Base-by-base conservation (phyloP, 169 alveolate species). In the Plasmodium coatneyi region DNA sequence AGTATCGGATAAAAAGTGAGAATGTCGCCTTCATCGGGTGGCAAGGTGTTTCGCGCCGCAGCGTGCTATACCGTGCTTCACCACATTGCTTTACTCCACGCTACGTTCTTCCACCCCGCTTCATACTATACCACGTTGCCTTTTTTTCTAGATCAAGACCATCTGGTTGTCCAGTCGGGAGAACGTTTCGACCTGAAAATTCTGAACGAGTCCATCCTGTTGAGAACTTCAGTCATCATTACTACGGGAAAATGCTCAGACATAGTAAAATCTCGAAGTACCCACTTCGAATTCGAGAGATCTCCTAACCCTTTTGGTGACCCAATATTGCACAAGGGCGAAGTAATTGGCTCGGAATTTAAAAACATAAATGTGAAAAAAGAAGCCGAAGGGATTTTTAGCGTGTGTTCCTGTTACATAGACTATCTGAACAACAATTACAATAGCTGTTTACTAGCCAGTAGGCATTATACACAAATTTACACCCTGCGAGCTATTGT, bases 301-400 rank as follows among this genome's bases (percentile, higher is more conserved):
- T 19, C 79, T 0, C 9, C 39, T 72, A 86, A 56, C 66, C 79
- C 28, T 30, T 74, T 86, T 74, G 93, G 93, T 34, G 16, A 16
- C 6, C 93, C 93, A 22, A 76, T 86, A 86, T 76, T 86, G 80
- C 80, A 86, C 32, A 86, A 49, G 70, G 93, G 93, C 7, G 86
- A 86, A 74, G 43, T 86, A 86, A 86, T 86, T 32, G 93, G 93
- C 66, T 39, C 80, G 46, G 46, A 41, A 46, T 74, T 86, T 76
- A 74, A 86, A 86, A 76, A 86, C 43, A 86, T 86, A 74, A 54
- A 86, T 74, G 93, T 86, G 28, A 19, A 49, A 4, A 34, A 86
- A 52, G 49, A 86, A 22, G 93, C 70, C 60, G 80, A 86, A 86
- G 93, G 93, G 16, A 54, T 86, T n/a, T 86, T 46, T 86, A 86